Conservation (phyloP, 1,284 basidiomycete species). For the Ustilago xerochloae region DNA sequence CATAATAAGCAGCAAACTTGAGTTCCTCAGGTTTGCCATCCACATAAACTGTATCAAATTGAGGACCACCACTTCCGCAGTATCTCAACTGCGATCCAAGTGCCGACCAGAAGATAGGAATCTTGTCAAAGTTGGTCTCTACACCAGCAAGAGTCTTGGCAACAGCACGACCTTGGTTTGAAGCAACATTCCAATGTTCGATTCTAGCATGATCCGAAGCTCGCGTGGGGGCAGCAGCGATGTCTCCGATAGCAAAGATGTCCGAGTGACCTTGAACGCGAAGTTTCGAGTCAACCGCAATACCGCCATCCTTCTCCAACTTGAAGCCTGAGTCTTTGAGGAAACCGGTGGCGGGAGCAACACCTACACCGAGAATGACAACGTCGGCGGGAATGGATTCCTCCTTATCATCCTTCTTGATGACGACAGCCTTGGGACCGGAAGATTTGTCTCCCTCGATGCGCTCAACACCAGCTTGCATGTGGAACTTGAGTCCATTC, state of each 20-base stretch:
- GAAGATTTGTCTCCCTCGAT: slow-evolving; percentile 71
- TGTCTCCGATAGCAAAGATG: slow-evolving; percentile 90
- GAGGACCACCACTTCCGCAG: slow-evolving; percentile 76
- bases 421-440: slow-evolving; percentile 72
- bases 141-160: slow-evolving; percentile 72
- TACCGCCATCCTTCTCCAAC: slow-evolving; percentile 75
- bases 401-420: slow-evolving; percentile 74
- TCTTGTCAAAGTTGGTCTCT: slow-evolving; percentile 74
- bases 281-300: slow-evolving; percentile 83
- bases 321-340: slow-evolving; percentile 74
- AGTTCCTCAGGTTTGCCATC: slow-evolving; percentile 81
- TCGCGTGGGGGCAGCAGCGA: slow-evolving; percentile 81
- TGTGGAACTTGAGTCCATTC: slow-evolving; percentile 82
- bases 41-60: slow-evolving; percentile 80
- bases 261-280: slow-evolving; percentile 74
- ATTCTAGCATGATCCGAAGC: slow-evolving; percentile 75
- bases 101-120: slow-evolving; percentile 85
- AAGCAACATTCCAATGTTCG: slow-evolving; percentile 92
- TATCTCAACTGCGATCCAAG: slow-evolving; percentile 84
- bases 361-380: slow-evolving; percentile 89
- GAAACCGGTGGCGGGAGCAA: slow-evolving; percentile 84
- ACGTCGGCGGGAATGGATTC: slow-evolving; percentile 78
- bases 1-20: slow-evolving; percentile 77
- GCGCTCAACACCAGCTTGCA: slow-evolving; percentile 79
- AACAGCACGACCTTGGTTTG: slow-evolving; percentile 85